Conservation (phyloP, 257 asterid species). For the Linaria vulgaris region DNA sequence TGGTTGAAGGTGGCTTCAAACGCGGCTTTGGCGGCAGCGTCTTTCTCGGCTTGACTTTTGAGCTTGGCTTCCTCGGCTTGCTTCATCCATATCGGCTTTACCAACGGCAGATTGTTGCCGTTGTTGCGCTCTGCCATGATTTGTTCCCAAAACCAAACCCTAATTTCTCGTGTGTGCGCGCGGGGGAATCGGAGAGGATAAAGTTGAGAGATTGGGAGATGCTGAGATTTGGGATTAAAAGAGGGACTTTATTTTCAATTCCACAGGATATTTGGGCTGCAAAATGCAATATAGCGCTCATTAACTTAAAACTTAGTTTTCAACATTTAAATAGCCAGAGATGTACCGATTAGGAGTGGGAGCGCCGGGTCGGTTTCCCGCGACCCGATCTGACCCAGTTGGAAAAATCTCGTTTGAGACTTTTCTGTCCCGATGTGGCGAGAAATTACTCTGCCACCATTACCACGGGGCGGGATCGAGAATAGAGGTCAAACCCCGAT, state of each 20-base stretch:
- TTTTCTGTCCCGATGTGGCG: too few relatives aligned
- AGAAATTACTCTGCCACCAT: too few relatives aligned
- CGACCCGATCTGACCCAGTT: too few relatives aligned
- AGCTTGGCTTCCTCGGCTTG: conserved; percentile 97
- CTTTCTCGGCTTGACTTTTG: conserved; percentile 90
- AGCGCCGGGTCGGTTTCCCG: too few relatives aligned
- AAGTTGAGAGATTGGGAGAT: background rate
- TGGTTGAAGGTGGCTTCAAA: conserved; percentile 93
- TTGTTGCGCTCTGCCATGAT: conserved; percentile 76
- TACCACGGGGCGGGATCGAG: too few relatives aligned
- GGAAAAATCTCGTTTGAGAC: too few relatives aligned
- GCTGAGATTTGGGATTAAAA: background rate
- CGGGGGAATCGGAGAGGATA: background rate
- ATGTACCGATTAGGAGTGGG: too few relatives aligned
- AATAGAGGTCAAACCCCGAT: too few relatives aligned
- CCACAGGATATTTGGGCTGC: background rate
- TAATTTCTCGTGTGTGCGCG: background rate
- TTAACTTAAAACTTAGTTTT: too few relatives aligned
- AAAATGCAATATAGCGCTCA: too few relatives aligned
- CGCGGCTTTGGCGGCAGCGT: conserved; percentile 98
- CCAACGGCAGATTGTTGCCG: conserved; percentile 30
- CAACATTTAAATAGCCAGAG: too few relatives aligned
- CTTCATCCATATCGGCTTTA: conserved; percentile 85
- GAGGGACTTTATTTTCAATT: background rate
- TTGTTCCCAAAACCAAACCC: background rate